phyloP scores from a whole-genome alignment of 2,329 filamentous ascomycete genomes.

The Pyrenochaeta sp. region DNA sequence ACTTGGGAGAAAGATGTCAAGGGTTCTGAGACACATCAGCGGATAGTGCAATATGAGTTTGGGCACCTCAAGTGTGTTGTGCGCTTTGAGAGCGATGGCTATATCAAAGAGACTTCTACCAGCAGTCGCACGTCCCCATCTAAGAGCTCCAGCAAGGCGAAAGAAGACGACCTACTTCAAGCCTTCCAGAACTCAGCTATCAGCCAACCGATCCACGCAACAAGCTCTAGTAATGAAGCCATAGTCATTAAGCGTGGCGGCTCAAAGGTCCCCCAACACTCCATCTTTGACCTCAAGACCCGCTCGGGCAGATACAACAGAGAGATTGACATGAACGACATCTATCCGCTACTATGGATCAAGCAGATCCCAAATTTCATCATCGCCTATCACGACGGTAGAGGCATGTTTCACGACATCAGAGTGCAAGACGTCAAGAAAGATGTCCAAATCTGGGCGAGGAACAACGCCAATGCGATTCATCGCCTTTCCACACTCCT shows the following conservation, averaged over 20 bases:
- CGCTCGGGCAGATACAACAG: slow-evolving; percentile 47
- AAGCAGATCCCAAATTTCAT: slow-evolving; percentile 62
- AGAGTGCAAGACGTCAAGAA: slow-evolving; percentile 48
- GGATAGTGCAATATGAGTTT: slow-evolving; percentile 67
- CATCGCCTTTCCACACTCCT: slow-evolving; percentile 39
- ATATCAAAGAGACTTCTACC: slow-evolving; percentile 41
- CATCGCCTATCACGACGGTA: slow-evolving; percentile 58
- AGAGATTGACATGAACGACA: slow-evolving; percentile 49
- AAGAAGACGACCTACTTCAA: slow-evolving; percentile 18
- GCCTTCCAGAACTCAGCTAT: slow-evolving; percentile 19
- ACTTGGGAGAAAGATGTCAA: slow-evolving; percentile 66
- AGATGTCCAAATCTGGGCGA: slow-evolving; percentile 55
- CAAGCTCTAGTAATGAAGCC: not conserved
- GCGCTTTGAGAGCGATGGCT: slow-evolving; percentile 68
- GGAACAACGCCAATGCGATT: slow-evolving; percentile 44
- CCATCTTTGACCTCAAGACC: slow-evolving; percentile 65
- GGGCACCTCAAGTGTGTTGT: slow-evolving; percentile 62
- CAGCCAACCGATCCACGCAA: not conserved
- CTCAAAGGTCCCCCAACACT: slow-evolving; percentile 49
- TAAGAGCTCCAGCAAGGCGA: not conserved
- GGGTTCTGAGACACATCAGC: slow-evolving; percentile 68
- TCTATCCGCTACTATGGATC: slow-evolving; percentile 59
- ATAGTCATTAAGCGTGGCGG: slow-evolving; percentile 33
- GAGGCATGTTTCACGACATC: slow-evolving; percentile 55
- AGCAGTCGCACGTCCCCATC: not conserved